These are phyloP conservation scores for Casaregolazyma lundiana DNA, from an alignment of 1,139 yeast species.

Conservation along the genomic window DNA sequence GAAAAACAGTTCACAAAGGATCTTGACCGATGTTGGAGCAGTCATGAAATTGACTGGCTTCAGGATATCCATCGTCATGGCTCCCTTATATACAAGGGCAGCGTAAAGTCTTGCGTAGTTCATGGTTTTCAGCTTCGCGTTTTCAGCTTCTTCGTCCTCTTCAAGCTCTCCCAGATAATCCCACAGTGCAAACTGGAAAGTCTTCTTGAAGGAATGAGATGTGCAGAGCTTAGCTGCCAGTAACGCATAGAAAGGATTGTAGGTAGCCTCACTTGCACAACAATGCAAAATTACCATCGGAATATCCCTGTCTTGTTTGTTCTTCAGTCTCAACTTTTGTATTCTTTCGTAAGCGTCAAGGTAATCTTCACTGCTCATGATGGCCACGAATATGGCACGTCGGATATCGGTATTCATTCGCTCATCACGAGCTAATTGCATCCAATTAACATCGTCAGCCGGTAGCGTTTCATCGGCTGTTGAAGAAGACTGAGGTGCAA, in stretches of 20 bases:
- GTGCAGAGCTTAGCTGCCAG: slow-evolving; percentile 73
- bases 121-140: slow-evolving; percentile 53
- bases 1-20: slow-evolving; percentile 70
- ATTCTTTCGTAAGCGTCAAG: slow-evolving; percentile 80
- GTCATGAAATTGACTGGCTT: slow-evolving; percentile 73
- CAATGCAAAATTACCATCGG: slow-evolving; percentile 85
- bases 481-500: slow-evolving; percentile 18
- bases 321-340: slow-evolving; percentile 73
- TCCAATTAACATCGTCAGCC: slow-evolving; percentile 78
- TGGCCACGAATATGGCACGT: slow-evolving; percentile 85
- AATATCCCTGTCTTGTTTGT: slow-evolving; percentile 81
- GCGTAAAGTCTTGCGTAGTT: slow-evolving; percentile 83
- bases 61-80: slow-evolving; percentile 66
- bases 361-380: slow-evolving; percentile 93
- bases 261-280: slow-evolving; percentile 72
- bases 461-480: slow-evolving; percentile 52
- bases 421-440: slow-evolving; percentile 76
- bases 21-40: slow-evolving; percentile 55
- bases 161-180: slow-evolving; percentile 69
- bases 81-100: slow-evolving; percentile 62
- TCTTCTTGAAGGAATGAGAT: slow-evolving; percentile 62
- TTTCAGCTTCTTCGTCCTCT: slow-evolving; percentile 40
- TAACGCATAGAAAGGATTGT: slow-evolving; percentile 86
- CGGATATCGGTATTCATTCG: slow-evolving; percentile 95
- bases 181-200: slow-evolving; percentile 89